phyloP scores from a whole-genome alignment of 768 basidiomycete genomes.

The Lactifluus rugatus region DNA sequence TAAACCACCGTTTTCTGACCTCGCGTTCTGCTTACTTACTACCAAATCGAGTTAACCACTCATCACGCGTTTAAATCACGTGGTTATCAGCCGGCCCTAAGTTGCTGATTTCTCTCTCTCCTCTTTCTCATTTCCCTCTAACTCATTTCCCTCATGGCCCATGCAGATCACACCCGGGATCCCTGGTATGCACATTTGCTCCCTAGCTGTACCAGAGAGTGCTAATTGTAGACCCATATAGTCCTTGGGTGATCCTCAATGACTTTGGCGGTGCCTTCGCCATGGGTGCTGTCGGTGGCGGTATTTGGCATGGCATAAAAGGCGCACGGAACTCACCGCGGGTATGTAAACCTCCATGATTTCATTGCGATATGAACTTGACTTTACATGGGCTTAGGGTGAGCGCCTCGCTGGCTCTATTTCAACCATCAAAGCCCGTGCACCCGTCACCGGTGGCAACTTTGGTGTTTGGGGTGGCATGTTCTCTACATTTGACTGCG shows the following conservation, averaged over 20 bases:
- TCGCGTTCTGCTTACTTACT: not conserved
- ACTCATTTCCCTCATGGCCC: slow-evolving; percentile 46
- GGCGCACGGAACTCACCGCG: slow-evolving; percentile 94
- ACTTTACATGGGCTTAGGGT: slow-evolving; percentile 44
- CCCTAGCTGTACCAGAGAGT: not conserved
- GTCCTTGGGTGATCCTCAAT: slow-evolving; percentile 97
- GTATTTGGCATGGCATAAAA: slow-evolving; percentile 98
- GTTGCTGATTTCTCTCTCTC: slow-evolving; percentile 1
- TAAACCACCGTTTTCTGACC: slow-evolving; percentile 1
- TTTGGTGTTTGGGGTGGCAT: slow-evolving; percentile 96
- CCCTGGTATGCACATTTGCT: slow-evolving; percentile 54
- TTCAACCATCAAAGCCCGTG: slow-evolving; percentile 94
- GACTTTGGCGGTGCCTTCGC: slow-evolving; percentile 97
- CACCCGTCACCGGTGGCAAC: slow-evolving; percentile 96
- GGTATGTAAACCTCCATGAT: slow-evolving; percentile 36
- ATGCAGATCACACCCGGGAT: slow-evolving; percentile 89
- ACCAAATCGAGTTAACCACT: not conserved
- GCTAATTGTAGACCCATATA: slow-evolving; percentile 26
- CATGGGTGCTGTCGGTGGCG: slow-evolving; percentile 97
- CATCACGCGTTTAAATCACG: slow-evolving; percentile 3
- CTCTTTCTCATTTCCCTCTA: slow-evolving; percentile 16
- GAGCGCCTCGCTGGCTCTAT: slow-evolving; percentile 91
- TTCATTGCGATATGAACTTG: not conserved
- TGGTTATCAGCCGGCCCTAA: slow-evolving; percentile 8
- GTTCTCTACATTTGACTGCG: slow-evolving; percentile 98